phyloP scores from a whole-genome alignment of 2,329 filamentous ascomycete species.

The Arthrobotrys iridis region DNA sequence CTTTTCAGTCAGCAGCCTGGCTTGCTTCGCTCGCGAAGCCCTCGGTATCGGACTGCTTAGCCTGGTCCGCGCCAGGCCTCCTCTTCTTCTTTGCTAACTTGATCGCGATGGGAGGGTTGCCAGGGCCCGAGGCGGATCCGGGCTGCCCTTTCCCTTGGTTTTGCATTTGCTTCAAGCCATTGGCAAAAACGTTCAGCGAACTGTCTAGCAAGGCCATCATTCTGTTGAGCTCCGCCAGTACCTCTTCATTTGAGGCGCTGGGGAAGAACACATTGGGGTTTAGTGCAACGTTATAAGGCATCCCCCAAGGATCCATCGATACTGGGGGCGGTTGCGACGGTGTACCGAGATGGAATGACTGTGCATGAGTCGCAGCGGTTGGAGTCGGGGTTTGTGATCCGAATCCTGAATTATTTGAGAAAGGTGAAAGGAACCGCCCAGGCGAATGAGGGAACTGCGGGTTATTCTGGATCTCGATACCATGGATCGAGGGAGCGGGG shows the following conservation, averaged over 20 bases:
- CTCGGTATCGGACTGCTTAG: conserved; percentile 50
- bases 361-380: conserved; percentile 44
- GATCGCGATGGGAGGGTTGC: conserved; percentile 1
- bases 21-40: conserved; percentile 51
- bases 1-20: conserved; percentile 27
- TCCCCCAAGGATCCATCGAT: conserved; percentile 46
- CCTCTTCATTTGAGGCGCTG: conserved; percentile 42
- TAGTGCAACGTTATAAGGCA: conserved; percentile 42
- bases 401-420: conserved; percentile 40
- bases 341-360: conserved; percentile 34
- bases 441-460: conserved; percentile 46
- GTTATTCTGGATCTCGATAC: conserved; percentile 43
- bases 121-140: conserved; percentile 10
- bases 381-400: conserved; percentile 49
- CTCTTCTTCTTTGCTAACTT: conserved; percentile 43
- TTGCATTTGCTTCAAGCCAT: conserved; percentile 43
- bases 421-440: conserved; percentile 46
- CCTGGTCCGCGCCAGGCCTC: conserved; percentile 22
- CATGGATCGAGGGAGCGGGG: conserved; percentile 41
- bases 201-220: conserved; percentile 47
- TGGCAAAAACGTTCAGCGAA: conserved; percentile 45
- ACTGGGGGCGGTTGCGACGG: conserved; percentile 19
- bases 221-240: conserved; percentile 33
- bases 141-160: conserved; percentile 35
- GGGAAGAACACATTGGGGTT: conserved; percentile 49